These are phyloP conservation scores for Cutaneotrichosporon dermatis DNA, from an alignment of 1,284 basidiomycete genomes.

Conservation along the genomic window DNA sequence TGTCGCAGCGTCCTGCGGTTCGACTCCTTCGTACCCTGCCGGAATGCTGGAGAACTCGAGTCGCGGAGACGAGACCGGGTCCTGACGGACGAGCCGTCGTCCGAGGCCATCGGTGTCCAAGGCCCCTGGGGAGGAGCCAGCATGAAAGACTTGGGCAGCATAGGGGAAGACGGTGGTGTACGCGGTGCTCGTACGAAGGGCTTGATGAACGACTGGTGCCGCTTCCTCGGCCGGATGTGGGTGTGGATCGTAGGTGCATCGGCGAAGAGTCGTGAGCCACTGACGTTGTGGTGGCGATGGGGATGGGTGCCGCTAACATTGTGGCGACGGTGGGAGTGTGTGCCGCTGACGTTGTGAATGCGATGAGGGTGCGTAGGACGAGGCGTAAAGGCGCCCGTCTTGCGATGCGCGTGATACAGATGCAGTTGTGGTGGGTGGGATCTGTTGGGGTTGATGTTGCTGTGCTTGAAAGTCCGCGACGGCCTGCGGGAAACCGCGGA, in stretches of 20 bases:
- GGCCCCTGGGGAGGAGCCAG: background rate
- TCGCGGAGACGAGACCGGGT: background rate
- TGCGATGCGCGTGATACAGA: constrained; percentile 5
- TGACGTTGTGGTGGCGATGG: background rate
- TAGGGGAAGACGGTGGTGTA: background rate
- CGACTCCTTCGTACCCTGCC: background rate
- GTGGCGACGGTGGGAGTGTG: background rate
- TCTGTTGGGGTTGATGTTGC: background rate
- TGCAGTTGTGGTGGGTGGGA: background rate
- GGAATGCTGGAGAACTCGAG: background rate
- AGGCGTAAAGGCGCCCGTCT: background rate
- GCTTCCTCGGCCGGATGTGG: background rate
- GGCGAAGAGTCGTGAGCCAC: background rate
- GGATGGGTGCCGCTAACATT: background rate
- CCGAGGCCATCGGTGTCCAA: background rate
- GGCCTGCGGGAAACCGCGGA: background rate
- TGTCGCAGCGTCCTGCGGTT: constrained; percentile 27
- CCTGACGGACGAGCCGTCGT: background rate
- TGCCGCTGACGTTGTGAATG: background rate
- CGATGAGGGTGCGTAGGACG: background rate
- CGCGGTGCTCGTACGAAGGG: background rate
- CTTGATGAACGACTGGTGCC: background rate
- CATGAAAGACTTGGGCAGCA: background rate
- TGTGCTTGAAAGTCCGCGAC: background rate
- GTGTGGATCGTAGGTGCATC: background rate